Base-by-base conservation (phyloP, 129 eudicot genomes). In the Centrapalus pauciflorus region DNA sequence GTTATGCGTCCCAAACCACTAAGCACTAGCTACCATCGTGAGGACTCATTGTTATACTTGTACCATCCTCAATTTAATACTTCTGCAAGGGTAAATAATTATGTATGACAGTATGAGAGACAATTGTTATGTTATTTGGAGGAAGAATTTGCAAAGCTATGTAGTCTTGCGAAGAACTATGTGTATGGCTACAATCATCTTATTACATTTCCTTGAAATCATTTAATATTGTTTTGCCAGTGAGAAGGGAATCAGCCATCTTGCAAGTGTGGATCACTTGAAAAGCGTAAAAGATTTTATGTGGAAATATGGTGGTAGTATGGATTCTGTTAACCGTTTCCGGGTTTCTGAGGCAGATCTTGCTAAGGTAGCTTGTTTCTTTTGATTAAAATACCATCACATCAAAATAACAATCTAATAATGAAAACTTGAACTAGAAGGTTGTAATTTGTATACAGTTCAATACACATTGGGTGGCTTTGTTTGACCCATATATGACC, bases 261-360 rank as follows among this genome's bases (percentile, higher is more conserved):
- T 92, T 66, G 91, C 96, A 23, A 85, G 95, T 70, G 79, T 16
- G 12, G 91, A 79, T 55, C 98, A 92, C 72, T 48, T 87, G 80
- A 86, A 78, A 75, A 83, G 79, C 70, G 55, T 85, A 20, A 88
- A 92, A 84, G 65, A 76, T 54, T 92, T 92, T 41, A 49, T 92
- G 75, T 92, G 98, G 98, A 92, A 84, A 43, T 66, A 92, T 20
- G 98, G 98, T 48, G 98, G 91, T 64, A 85, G 72, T 27, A 88
- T 81, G 95, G 84, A 85, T 54, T 78, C 73, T 20, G 48, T 83
- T 30, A 85, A 92, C 68, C 66, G 69, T 65, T 88, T 85, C 67
- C 63, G 85, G 23, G 55, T 92, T 73, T 28, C 86, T 3, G 96
- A 83, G 27, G 55, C 43, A 34, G 98, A 92, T 37, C 67, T 79